Percentiles rank a stretch among this genome's conserved stretches.
Evolutionary conservation across 768 basidiomycete species (phyloP).

Genomic region (Daedaleopsis sinensis): DNA sequence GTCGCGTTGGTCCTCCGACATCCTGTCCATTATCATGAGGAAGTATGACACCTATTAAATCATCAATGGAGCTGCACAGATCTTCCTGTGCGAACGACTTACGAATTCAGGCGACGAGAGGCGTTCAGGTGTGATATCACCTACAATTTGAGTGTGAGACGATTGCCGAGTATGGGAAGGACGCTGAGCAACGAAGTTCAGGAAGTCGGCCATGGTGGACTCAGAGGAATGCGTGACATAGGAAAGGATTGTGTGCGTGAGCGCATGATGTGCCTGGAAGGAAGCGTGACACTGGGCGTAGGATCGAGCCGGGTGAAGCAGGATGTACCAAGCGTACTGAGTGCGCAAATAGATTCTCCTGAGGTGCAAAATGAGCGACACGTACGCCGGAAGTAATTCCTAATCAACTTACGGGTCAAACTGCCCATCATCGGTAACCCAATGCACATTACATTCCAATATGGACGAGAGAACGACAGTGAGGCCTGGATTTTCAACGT

Average conservation of each 20-base stretch:
- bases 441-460: slow-evolving; percentile 50
- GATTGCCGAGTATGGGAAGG: background rate
- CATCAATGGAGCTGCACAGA: background rate
- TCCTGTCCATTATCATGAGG: background rate
- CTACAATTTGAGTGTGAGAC: background rate
- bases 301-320: slow-evolving; percentile 47
- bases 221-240: slow-evolving; percentile 23
- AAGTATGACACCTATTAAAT: background rate
- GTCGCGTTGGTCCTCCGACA: background rate
- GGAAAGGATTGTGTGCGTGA: slow-evolving; percentile 33
- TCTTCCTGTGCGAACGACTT: background rate
- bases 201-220: background rate
- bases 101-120: background rate
- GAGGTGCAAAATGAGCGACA: background rate
- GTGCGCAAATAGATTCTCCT: slow-evolving; percentile 72
- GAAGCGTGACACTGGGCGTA: slow-evolving; percentile 52
- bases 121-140: background rate
- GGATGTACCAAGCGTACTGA: slow-evolving; percentile 68
- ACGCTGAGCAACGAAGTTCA: background rate
- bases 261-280: slow-evolving; percentile 52
- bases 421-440: slow-evolving; percentile 31
- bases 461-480: slow-evolving; percentile 47
- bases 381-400: background rate
- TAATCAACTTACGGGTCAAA: slow-evolving; percentile 49
- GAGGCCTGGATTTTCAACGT: slow-evolving; percentile 24